Evolutionary conservation across 345 rosid species (phyloP).

Genomic region (Hypericum perforatum): DNA sequence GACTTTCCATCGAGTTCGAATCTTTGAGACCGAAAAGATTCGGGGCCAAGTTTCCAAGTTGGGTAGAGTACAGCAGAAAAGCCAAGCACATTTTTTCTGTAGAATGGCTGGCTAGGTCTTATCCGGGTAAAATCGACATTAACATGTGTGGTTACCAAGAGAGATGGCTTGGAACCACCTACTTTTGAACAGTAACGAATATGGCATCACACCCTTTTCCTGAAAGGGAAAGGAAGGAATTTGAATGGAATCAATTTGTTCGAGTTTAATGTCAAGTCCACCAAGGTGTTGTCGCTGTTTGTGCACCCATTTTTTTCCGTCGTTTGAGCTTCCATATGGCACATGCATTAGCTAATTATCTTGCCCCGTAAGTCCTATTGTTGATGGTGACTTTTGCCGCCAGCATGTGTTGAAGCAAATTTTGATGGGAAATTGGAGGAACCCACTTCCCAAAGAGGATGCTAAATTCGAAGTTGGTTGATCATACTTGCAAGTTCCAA

Average conservation of each 20-base stretch:
- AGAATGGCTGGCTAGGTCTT: not conserved
- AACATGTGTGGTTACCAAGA: slow-evolving; percentile 12
- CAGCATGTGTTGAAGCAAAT: slow-evolving; percentile 18
- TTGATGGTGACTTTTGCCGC: slow-evolving; percentile 36
- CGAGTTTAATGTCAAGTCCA: slow-evolving; percentile 28
- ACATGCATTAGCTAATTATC: slow-evolving; percentile 9
- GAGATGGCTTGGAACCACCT: slow-evolving; percentile 11
- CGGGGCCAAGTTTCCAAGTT: too few relatives aligned
- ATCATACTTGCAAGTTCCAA: slow-evolving; percentile 10
- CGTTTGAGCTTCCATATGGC: slow-evolving; percentile 31
- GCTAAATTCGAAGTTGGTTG: slow-evolving; percentile 26
- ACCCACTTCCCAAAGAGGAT: slow-evolving; percentile 38
- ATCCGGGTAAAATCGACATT: slow-evolving; percentile 9
- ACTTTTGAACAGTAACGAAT: slow-evolving; percentile 10
- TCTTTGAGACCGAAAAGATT: too few relatives aligned
- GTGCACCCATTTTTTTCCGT: slow-evolving; percentile 21
- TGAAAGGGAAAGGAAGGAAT: slow-evolving; percentile 10
- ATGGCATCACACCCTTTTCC: slow-evolving; percentile 22
- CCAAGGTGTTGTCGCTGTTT: slow-evolving; percentile 37
- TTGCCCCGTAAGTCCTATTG: slow-evolving; percentile 21
- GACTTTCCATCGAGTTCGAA: too few relatives aligned
- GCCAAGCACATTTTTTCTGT: too few relatives aligned
- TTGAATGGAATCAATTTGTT: slow-evolving; percentile 43
- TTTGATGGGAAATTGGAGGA: slow-evolving; percentile 13
- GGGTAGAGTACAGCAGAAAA: too few relatives aligned